phyloP scores from a whole-genome alignment of 306 rosid genomes.

The Fragaria ananassa region DNA sequence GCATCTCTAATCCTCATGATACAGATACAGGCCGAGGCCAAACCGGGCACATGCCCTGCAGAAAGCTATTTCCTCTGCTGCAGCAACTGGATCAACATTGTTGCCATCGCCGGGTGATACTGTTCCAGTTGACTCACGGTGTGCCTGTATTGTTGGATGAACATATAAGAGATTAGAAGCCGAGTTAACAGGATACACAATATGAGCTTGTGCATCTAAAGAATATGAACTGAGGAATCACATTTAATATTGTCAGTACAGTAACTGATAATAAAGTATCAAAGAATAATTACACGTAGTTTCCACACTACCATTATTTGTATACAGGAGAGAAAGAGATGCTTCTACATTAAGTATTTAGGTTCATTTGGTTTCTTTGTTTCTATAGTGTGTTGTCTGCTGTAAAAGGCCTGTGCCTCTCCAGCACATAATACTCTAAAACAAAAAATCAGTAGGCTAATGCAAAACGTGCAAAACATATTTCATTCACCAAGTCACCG shows the following conservation, averaged over 20 bases:
- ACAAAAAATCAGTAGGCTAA: background rate
- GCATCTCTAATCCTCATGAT: conserved; percentile 65
- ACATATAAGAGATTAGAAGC: background rate
- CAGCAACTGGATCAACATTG: conserved; percentile 76
- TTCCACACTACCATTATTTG: background rate
- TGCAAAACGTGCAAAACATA: background rate
- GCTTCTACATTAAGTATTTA: background rate
- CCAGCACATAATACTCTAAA: background rate
- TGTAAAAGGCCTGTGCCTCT: background rate
- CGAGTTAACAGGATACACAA: background rate
- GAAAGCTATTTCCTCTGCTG: conserved; percentile 94
- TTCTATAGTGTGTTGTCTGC: background rate
- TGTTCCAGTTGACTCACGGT: conserved; percentile 93
- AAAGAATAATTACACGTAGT: background rate
- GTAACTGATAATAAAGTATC: background rate
- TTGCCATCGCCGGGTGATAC: conserved; percentile 48
- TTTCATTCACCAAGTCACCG: background rate
- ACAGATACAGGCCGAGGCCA: conserved; percentile 94
- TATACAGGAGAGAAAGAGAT: background rate
- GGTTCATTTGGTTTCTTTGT: background rate
- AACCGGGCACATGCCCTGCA: conserved; percentile 97
- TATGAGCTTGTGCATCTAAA: background rate
- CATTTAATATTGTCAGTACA: background rate
- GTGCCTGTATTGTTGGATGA: conserved; percentile 49
- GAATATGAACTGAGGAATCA: background rate